Evolutionary conservation across 2,329 filamentous ascomycete species (phyloP).

Genomic region (Raffaelea deltoideospora): DNA sequence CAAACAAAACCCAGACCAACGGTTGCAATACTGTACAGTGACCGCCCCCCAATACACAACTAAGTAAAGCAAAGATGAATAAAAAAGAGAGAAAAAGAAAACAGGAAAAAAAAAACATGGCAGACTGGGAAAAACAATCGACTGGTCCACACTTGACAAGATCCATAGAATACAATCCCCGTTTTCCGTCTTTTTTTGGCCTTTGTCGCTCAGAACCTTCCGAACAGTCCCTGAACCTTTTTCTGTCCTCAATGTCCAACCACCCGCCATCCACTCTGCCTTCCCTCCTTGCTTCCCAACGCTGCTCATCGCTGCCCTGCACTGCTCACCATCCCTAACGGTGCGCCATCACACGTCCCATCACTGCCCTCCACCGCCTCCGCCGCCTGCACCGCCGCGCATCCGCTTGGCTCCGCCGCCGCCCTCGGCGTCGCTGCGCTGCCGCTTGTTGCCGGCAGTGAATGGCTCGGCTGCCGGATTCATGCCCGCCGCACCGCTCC

Average conservation of each 20-base stretch:
- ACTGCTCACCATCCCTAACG: background rate
- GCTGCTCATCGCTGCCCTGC: background rate
- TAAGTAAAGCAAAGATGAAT: background rate
- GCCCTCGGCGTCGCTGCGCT: conserved; percentile 30
- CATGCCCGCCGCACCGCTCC: conserved; percentile 32
- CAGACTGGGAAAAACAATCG: background rate
- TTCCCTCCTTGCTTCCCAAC: background rate
- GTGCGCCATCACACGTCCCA: background rate
- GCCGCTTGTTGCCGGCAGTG: conserved; percentile 38
- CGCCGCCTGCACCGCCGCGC: conserved; percentile 15
- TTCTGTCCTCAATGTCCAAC: background rate
- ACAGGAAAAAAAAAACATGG: background rate
- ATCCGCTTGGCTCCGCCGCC: conserved; percentile 21
- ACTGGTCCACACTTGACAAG: background rate
- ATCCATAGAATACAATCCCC: too few relatives aligned
- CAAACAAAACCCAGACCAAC: too few relatives aligned
- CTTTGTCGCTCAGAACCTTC: background rate
- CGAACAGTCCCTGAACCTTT: background rate
- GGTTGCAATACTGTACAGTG: too few relatives aligned
- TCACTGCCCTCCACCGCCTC: background rate
- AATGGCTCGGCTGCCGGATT: conserved; percentile 37
- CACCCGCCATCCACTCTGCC: background rate
- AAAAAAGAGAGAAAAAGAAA: background rate
- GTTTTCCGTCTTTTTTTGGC: background rate
- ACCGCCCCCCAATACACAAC: too few relatives aligned